Conservation (phyloP, 768 basidiomycete species). For the Boletus rex-veris region DNA sequence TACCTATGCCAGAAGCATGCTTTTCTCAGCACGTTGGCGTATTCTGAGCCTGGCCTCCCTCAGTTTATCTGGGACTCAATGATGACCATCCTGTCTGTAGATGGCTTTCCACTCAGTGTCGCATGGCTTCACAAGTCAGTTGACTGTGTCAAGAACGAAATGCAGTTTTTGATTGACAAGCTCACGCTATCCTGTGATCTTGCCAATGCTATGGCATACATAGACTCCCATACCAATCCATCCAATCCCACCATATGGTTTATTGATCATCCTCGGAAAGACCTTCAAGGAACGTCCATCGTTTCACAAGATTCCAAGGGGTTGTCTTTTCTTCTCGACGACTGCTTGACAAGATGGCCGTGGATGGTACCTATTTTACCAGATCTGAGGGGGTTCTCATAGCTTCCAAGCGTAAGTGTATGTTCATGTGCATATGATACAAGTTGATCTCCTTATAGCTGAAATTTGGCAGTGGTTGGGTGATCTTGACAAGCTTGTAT, state of each 20-base stretch:
- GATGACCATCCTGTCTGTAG: neutral
- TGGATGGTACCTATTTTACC: neutral
- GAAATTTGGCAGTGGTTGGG: slow-evolving; percentile 6
- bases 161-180: neutral
- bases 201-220: neutral
- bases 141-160: neutral
- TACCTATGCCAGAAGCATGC: neutral
- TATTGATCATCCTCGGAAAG: neutral
- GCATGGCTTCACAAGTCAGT: neutral
- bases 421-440: too few species aligned
- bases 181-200: neutral
- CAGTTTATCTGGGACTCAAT: neutral
- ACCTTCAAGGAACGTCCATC: neutral
- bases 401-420: neutral
- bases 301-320: neutral
- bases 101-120: neutral
- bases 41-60: neutral
- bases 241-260: neutral
- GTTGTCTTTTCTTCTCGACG: fast-evolving
- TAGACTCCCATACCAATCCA: neutral
- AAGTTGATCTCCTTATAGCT: neutral
- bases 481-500: slow-evolving; percentile 4
- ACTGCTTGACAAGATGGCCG: neutral
- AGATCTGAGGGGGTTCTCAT: neutral
- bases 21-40: neutral